Evolutionary conservation across 1,284 basidiomycete genomes (phyloP).

Genomic region (Cystobasidium sp.): DNA sequence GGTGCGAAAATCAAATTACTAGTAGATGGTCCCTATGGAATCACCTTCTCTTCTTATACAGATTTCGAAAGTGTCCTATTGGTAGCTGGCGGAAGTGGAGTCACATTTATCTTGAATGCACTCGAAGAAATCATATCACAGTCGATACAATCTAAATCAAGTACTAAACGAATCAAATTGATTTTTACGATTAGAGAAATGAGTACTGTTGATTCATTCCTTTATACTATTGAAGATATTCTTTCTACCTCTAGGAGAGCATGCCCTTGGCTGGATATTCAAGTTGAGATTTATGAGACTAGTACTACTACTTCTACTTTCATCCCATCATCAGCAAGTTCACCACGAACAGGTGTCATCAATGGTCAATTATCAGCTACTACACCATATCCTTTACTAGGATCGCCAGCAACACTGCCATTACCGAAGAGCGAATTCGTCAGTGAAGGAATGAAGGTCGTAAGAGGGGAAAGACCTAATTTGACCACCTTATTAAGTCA

Average conservation of each 20-base stretch:
- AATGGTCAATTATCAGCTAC: too few relatives aligned
- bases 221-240: slow-evolving; percentile 10
- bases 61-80: slow-evolving; percentile 45
- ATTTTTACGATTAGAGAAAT: slow-evolving; percentile 20
- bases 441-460: not conserved
- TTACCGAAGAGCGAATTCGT: not conserved
- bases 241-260: slow-evolving; percentile 3
- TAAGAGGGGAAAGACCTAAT: slow-evolving; percentile 20
- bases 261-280: slow-evolving; percentile 17
- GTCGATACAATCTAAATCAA: slow-evolving; percentile 7
- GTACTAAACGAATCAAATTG: slow-evolving; percentile 24
- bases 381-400: too few relatives aligned
- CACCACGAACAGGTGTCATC: not conserved
- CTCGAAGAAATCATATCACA: slow-evolving; percentile 44
- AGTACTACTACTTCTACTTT: not conserved
- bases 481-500: slow-evolving; percentile 20
- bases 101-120: slow-evolving; percentile 43
- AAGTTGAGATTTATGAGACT: slow-evolving; percentile 40
- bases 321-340: not conserved
- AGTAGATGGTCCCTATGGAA: slow-evolving; percentile 39
- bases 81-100: slow-evolving; percentile 47
- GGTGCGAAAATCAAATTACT: not conserved
- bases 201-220: not conserved
- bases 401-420: not conserved
- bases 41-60: slow-evolving; percentile 17